Conservation (phyloP, 225 moss, liverwort and hornwort species). For the Ulota crispa region DNA sequence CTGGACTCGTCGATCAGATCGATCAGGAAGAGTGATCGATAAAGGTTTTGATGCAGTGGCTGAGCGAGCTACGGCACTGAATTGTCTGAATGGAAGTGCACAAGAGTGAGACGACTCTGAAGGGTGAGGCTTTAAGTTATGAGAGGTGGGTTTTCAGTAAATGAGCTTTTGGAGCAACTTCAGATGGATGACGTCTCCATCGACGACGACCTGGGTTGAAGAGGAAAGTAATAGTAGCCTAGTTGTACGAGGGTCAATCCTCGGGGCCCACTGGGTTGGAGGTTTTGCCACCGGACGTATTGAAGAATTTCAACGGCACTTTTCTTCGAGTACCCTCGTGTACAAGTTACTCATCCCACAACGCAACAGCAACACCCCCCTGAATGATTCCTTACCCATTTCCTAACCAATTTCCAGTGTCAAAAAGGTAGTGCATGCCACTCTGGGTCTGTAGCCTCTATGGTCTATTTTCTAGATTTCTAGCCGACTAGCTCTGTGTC, state of each 20-base stretch:
- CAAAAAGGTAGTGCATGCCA: not conserved
- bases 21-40: not conserved
- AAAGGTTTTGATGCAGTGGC: not conserved
- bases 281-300: not conserved
- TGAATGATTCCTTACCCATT: not conserved
- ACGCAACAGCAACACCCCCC: not conserved
- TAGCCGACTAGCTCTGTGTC: too few species aligned
- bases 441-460: too few species aligned
- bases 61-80: too few species aligned
- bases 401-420: not conserved
- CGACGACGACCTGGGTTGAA: conserved; percentile 18
- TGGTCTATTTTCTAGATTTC: too few species aligned
- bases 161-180: too few species aligned
- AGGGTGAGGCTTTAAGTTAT: too few species aligned
- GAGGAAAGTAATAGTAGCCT: not conserved
- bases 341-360: conserved; percentile 13
- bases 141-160: too few species aligned
- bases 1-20: not conserved
- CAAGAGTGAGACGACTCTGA: too few species aligned
- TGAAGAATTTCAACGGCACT: not conserved
- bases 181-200: conserved; percentile 2
- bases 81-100: not conserved
- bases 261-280: conserved; percentile 12
- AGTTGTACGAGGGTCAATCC: conserved; percentile 8
- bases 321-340: conserved; percentile 24